Base-by-base conservation (phyloP, 1,284 basidiomycete species). In the Moesziomyces aphidis region DNA sequence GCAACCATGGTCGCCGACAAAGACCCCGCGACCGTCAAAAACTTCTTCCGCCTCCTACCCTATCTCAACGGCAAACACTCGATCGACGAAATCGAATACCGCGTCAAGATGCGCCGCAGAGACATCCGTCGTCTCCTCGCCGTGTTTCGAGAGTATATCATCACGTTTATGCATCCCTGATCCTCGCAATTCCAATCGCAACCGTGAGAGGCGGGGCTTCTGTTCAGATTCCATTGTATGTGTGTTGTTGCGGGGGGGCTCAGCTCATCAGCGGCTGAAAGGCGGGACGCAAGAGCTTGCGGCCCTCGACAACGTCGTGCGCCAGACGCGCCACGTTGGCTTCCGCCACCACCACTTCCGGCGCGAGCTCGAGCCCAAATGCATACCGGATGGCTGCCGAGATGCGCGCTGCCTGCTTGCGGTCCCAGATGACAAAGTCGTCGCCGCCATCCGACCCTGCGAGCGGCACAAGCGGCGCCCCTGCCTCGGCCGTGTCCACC, bases 371-470 rank as follows among this genome's bases (percentile, higher is more conserved):
- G 44, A 97, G 91, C 39, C 89, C 90, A 82, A 96, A 97, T 10
- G 91, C 89, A 82, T 92, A 89, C 76, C 91, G 87, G 72, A 96
- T 90, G 22, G 90, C 91, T 22, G 87, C 86, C 45, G 91, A 91
- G 77, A 99, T 97, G 50, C 93, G 89, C 84, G 90, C 90, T 26
- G 95, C 96, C 85, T 99, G 95, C 45, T 87, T 87, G 74, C 92
- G 90, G 4, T 91, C 91, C 93, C 95, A 97, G 86, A 99, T 94
- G 47, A 90, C 89, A 85, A 99, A 98, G 85, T 98, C 95, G 82
- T 98, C 95, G 0, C 90, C 89, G 81, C 96, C 93, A 50, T 34
- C 22, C 15, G 24, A 62, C 1, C 31, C 49, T 10, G 50, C 49
- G 13, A 22, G 11, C 44, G 11, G 8, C 61, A 31, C 58, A 44